phyloP scores from a whole-genome alignment of 345 rosid genomes.

The Toxicodendron radicans region DNA sequence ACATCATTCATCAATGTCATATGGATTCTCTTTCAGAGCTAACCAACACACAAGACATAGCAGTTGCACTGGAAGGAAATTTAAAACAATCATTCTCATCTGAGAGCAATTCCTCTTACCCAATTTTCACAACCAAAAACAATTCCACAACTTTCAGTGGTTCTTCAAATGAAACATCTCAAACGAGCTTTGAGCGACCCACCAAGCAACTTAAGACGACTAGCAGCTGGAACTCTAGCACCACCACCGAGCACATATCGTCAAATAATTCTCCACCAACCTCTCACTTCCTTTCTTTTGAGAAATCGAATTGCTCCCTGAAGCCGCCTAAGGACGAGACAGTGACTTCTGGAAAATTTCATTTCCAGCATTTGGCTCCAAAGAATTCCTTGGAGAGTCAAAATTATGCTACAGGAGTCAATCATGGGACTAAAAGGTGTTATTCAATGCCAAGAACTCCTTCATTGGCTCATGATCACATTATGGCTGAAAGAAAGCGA shows the following conservation, averaged over 20 bases:
- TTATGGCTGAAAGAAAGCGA: constrained; percentile 54
- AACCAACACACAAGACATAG: constrained; percentile 23
- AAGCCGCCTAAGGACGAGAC: constrained; percentile 40
- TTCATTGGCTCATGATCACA: constrained; percentile 50
- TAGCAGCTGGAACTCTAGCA: constrained; percentile 30
- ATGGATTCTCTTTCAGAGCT: constrained; percentile 33
- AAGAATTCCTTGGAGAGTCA: constrained; percentile 13
- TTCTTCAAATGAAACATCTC: constrained; percentile 22
- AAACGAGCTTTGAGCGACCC: constrained; percentile 24
- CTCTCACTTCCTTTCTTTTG: constrained; percentile 35
- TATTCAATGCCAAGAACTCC: constrained; percentile 29
- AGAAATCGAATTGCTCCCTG: constrained; percentile 3
- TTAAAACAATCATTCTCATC: constrained; percentile 35
- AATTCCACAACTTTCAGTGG: constrained; percentile 12
- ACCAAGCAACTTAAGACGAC: constrained; percentile 32
- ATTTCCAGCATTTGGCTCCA: constrained; percentile 6
- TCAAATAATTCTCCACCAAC: constrained; percentile 22
- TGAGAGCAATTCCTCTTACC: constrained; percentile 36
- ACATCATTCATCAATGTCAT: constrained; percentile 40
- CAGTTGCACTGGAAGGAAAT: constrained; percentile 16
- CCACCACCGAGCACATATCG: constrained; percentile 14
- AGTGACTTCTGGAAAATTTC: constrained; percentile 10
- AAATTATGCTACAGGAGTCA: constrained; percentile 15
- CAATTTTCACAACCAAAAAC: constrained; percentile 18
- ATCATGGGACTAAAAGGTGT: constrained; percentile 17